Evolutionary conservation across 306 rosid genomes (phyloP), one percentile per base, ranked within the genome.

Genomic region (Casuarina equisetifolia): DNA sequence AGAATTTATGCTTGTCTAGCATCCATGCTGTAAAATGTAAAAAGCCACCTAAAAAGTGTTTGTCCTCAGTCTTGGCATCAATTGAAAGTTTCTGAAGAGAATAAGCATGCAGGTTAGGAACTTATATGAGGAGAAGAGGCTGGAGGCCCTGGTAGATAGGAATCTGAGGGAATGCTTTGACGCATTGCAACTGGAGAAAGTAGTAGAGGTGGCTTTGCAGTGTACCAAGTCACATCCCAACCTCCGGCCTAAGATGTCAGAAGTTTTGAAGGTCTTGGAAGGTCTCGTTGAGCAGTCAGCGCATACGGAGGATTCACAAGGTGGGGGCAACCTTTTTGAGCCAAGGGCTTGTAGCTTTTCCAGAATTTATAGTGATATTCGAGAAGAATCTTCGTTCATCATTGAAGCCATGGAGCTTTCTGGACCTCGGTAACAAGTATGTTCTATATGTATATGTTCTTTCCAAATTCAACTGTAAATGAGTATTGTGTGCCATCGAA

Each of bases 341-440:
- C 90, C 89, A 77, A 84, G 93, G 80, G 76, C 78, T 51, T 84
- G 86, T 75, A 85, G 89, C 85, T 92, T 88, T 89, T 87, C 91
- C 39, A 82, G 86, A 81, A 86, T 85, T 70, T 86, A 85, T 57
- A 89, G 90, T 69, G 90, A 91, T 57, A 81, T 77, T 62, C 87
- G 76, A 45, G 92, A 90, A 70, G 96, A 90, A 78, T 91, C 92
- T 77, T 92, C 97, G 3, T 92, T 95, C 75, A 83, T 86, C 45
- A 85, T 95, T 3, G 97, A 95, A 88, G 94, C 97, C 74, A 92
- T 95, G 80, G 97, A 95, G 72, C 97, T 95, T 76, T 95, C 99
- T 15, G 97, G 99, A 83, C 99, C 99, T 71, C 81, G 97, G 52
- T 95, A 79, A 89, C 84, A 77, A 19, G 75, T 8, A 51, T n/a